Evolutionary conservation across 2,329 filamentous ascomycete genomes (phyloP), one percentile per base, ranked within the genome.

Genomic region (Pestalotiopsis sp.): DNA sequence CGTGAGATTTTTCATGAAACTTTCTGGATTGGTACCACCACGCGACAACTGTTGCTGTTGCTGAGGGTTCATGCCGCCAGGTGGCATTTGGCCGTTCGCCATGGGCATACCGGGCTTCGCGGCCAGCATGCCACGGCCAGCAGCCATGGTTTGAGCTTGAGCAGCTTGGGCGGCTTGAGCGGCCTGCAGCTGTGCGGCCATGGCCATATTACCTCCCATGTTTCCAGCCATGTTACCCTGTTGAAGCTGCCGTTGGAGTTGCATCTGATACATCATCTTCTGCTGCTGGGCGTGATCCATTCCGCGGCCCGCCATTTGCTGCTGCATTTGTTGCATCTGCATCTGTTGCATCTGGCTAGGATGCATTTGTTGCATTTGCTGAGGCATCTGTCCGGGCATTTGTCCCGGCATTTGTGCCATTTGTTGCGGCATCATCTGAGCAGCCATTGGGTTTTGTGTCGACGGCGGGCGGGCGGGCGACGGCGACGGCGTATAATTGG

Each of bases 221-320:
- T 61, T 61, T 39, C 58, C 58, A 39, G 58, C 14, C 58, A 61
- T 61, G 30, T 83, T 84, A 58, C 79, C 83, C 70, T 91, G 88
- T 69, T 92, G 89, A 55, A 92, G 86, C 74, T 94, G 92, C 67
- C 91, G 89, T 74, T 97, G 92, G 65, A 97, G 80, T 69, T 93
- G 91, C 88, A 97, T 92, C 73, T 97, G 93, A 75, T 97, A 95
- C 62, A 91, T 81, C 67, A 89, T 85, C 78, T 94, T 86, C 74
- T 94, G 91, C 71, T 94, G 90, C 74, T 93, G 91, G 48, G 60
- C 58, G 24, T 61, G 65, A 55, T 93, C 91, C 70, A 92, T 86
- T 73, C 87, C 83, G 66, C 85, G 86, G 64, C 80, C 82, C n/a
- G 67, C 67, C 30, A 35, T 55, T 66, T 84, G 83, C 74, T 80